Evolutionary conservation across 2,329 filamentous ascomycete species (phyloP).

Genomic region (Coniochaeta sp.): DNA sequence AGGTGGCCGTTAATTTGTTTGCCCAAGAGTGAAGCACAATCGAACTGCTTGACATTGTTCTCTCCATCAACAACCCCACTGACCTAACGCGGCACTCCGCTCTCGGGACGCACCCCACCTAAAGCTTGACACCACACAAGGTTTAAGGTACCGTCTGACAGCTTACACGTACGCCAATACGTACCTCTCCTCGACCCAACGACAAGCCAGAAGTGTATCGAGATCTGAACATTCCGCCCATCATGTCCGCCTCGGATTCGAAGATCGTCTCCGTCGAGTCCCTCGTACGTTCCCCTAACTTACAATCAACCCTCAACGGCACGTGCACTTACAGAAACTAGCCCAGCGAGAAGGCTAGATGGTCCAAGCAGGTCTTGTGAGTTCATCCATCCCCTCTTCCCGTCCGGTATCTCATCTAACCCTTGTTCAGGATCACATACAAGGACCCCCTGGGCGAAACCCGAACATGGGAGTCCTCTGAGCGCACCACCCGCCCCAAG

Average conservation of each 20-base stretch:
- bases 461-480: slow-evolving; percentile 65
- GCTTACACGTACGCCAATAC: no score
- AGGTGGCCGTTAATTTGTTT: no score
- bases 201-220: neutral
- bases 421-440: slow-evolving; percentile 48
- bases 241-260: slow-evolving; percentile 5
- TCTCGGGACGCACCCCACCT: no score
- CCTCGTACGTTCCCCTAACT: slow-evolving; percentile 13
- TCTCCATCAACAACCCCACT: no score
- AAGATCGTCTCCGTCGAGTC: slow-evolving; percentile 15
- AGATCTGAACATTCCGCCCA: neutral
- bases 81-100: no score
- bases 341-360: slow-evolving; percentile 46
- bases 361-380: slow-evolving; percentile 54
- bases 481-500: slow-evolving; percentile 60
- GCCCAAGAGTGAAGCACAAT: no score
- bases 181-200: neutral
- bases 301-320: neutral
- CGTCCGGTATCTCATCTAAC: slow-evolving; percentile 4
- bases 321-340: slow-evolving; percentile 16
- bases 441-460: slow-evolving; percentile 51
- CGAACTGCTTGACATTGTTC: no score
- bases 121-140: no score
- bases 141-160: no score
- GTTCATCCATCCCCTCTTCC: slow-evolving; percentile 6